phyloP scores from a whole-genome alignment of 2,329 filamentous ascomycete species.

The Pezicula neosporulosa region DNA sequence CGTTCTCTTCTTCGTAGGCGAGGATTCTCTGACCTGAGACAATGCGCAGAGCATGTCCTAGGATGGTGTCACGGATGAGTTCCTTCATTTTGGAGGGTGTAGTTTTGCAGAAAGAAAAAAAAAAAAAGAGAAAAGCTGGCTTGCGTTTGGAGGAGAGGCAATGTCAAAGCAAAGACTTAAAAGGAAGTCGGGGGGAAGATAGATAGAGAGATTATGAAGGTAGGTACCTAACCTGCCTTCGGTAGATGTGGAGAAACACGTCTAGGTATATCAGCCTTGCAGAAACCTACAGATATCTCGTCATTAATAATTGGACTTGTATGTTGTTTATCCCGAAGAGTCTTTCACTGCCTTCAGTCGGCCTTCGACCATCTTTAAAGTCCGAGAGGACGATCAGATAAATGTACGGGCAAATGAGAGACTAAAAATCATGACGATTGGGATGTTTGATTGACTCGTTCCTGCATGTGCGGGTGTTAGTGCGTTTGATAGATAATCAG shows the following conservation, averaged over 20 bases:
- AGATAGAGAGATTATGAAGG: not conserved
- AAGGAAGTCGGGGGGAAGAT: not conserved
- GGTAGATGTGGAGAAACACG: not conserved
- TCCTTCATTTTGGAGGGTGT: slow-evolving; percentile 25
- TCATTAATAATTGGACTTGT: not conserved
- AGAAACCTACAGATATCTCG: not conserved
- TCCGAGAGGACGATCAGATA: not conserved
- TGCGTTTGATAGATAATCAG: too few species aligned
- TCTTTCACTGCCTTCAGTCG: not conserved
- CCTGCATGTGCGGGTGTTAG: too few species aligned
- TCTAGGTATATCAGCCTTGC: not conserved
- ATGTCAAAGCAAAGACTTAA: too few species aligned
- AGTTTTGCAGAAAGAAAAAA: too few species aligned
- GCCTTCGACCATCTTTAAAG: not conserved
- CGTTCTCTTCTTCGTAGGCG: slow-evolving; percentile 42
- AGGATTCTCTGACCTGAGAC: slow-evolving; percentile 33
- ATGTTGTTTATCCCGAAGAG: not conserved
- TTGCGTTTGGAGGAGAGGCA: too few species aligned
- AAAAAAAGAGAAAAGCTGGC: too few species aligned
- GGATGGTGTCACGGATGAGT: slow-evolving; percentile 39
- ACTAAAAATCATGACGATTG: too few species aligned
- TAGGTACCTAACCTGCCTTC: not conserved
- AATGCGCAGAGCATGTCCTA: slow-evolving; percentile 37
- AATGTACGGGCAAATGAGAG: too few species aligned
- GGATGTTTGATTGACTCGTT: too few species aligned